These are phyloP conservation scores for Nemania sp. DNA, from an alignment of 2,329 filamentous ascomycete genomes.

Conservation along the genomic window DNA sequence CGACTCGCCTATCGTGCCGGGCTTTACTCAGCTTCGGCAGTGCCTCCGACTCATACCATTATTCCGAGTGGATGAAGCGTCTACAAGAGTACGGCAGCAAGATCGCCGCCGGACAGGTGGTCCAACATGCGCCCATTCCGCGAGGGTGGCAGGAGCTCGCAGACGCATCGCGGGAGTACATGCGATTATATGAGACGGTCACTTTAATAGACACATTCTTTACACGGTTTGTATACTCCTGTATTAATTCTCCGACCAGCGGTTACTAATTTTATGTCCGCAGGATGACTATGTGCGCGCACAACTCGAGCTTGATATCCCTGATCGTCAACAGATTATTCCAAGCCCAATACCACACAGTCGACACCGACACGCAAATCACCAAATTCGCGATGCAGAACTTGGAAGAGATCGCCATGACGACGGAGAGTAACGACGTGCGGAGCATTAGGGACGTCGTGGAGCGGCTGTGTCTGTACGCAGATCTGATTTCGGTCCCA, in stretches of 20 bases:
- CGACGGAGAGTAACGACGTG: neutral
- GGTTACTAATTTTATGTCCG: neutral
- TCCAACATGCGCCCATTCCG: neutral
- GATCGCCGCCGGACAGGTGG: conserved; percentile 26
- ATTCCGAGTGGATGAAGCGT: conserved; percentile 25
- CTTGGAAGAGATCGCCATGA: neutral
- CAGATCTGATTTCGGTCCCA: neutral
- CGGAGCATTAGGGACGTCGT: neutral
- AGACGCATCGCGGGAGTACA: neutral
- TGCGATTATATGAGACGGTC: neutral
- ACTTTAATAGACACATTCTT: neutral
- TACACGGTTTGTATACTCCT: neutral
- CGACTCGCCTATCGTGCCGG: conserved; percentile 21
- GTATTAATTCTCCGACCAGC: neutral
- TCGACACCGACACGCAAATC: neutral
- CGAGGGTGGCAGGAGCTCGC: neutral
- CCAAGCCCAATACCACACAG: neutral
- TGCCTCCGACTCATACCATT: conserved; percentile 25
- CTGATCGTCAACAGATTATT: neutral
- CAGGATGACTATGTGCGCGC: neutral
- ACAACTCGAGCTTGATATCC: neutral
- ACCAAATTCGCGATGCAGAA: neutral
- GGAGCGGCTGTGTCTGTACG: neutral
- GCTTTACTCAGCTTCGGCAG: conserved; percentile 24
- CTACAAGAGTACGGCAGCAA: conserved; percentile 32